Evolutionary conservation across 2,329 filamentous ascomycete genomes (phyloP).

Genomic region (Trichoderma aggressivum): DNA sequence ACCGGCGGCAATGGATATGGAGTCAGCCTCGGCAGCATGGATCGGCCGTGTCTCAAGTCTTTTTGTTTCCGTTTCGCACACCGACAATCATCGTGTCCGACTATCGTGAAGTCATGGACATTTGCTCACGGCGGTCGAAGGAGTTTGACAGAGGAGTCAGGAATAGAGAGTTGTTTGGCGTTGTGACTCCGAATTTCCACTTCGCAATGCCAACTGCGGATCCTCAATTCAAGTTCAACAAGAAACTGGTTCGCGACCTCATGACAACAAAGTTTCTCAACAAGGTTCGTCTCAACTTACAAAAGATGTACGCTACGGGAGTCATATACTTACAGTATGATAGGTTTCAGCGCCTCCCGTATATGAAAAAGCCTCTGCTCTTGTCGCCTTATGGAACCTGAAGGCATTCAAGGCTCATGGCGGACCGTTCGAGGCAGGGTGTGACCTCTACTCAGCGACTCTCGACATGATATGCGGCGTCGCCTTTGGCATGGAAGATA

Average conservation of each 20-base stretch:
- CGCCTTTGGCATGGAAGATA: slow-evolving; percentile 31
- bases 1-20: slow-evolving; percentile 28
- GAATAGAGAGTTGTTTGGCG: slow-evolving; percentile 26
- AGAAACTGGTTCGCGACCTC: slow-evolving; percentile 34
- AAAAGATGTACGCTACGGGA: neutral
- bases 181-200: slow-evolving; percentile 30
- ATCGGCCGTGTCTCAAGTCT: slow-evolving; percentile 34
- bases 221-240: slow-evolving; percentile 32
- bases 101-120: slow-evolving; percentile 33
- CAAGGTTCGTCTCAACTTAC: slow-evolving; percentile 21
- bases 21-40: slow-evolving; percentile 27
- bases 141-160: slow-evolving; percentile 34
- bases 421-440: slow-evolving; percentile 31
- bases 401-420: slow-evolving; percentile 30
- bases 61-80: slow-evolving; percentile 31
- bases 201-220: slow-evolving; percentile 33
- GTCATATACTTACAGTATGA: neutral
- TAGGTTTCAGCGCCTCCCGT: slow-evolving; percentile 36
- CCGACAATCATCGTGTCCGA: slow-evolving; percentile 34
- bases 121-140: slow-evolving; percentile 30
- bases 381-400: slow-evolving; percentile 35
- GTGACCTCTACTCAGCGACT: slow-evolving; percentile 32
- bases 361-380: slow-evolving; percentile 29
- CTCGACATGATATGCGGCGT: slow-evolving; percentile 37
- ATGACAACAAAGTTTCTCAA: slow-evolving; percentile 38